These are phyloP conservation scores for Plasmodium billcollinsi DNA, from an alignment of 169 alveolate species.

Conservation along the genomic window DNA sequence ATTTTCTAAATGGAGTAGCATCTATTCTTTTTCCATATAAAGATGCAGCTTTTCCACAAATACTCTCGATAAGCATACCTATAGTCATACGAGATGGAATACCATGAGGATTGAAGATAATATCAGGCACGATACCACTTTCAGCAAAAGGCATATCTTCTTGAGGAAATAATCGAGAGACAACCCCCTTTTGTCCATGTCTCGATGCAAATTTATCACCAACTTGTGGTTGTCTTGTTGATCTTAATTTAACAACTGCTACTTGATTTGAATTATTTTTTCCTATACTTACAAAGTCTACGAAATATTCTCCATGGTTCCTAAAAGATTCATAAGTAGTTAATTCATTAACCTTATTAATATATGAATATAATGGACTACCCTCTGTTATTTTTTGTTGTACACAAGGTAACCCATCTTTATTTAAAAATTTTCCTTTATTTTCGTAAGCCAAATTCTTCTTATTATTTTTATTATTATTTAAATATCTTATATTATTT, in stretches of 20 bases:
- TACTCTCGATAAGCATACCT: constrained; percentile 98
- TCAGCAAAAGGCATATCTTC: constrained; percentile 99
- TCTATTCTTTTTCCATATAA: constrained; percentile 95
- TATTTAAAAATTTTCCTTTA: constrained; percentile 41
- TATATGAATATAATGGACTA: constrained; percentile 80
- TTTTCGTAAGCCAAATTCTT: constrained; percentile 10
- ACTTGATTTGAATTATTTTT: constrained; percentile 26
- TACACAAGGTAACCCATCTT: constrained; percentile 90
- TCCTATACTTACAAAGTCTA: constrained; percentile 42
- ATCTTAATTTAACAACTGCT: constrained; percentile 80
- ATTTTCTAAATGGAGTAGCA: constrained; percentile 92
- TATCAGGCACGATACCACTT: constrained; percentile 99
- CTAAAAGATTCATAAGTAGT: constrained; percentile 66
- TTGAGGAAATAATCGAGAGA: constrained; percentile 97
- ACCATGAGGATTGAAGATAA: constrained; percentile 99
- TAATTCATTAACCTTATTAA: constrained; percentile 45
- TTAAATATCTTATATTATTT: constrained; percentile 61
- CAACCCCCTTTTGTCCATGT: constrained; percentile 99
- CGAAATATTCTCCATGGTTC: constrained; percentile 41
- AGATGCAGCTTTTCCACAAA: constrained; percentile 99
- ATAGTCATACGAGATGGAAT: constrained; percentile 99
- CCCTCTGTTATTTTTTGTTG: constrained; percentile 88
- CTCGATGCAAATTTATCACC: constrained; percentile 99
- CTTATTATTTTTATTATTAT: neutral
- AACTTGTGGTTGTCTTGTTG: constrained; percentile 94